Base-by-base conservation (phyloP, 139 green algal genomes). In the Chlorella sp. region DNA sequence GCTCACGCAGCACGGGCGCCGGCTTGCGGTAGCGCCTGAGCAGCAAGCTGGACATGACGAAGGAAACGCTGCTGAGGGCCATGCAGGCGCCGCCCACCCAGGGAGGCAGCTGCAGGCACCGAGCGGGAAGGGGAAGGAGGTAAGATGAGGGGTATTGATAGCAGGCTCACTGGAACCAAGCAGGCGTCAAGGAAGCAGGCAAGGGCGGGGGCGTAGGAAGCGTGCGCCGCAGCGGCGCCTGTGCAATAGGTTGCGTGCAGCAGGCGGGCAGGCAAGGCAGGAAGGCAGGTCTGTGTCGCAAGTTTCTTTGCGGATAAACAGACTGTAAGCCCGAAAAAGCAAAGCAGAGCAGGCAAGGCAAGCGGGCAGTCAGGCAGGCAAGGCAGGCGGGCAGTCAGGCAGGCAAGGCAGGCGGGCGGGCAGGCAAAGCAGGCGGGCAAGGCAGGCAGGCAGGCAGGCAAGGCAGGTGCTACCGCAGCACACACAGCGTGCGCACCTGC, bases 21-120 rank as follows among this genome's bases (percentile, higher is more conserved):
- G 86, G 89, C 37, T 94, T 95, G 42, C 89, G 90, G 91, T 99
- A 99, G 0, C 88, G 68, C 30, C 95, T 89, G 91, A 99, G 93
- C 89, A 97, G 60, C 73, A 99, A 92, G 28, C 92, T 97, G 34
- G 93, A 97, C 64, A 91, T 91, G 64, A 99, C 96, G 0, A 99
- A 97, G 30, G 91, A 97, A 4, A 99, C 97, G 39, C 88, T 96
- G 81, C 92, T 97, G 40, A 97, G 88, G 30, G 98, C 98, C 98
- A 99, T 99, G 82, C 94, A 95, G 26, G 93, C 94, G 16, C 95
- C 97, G 12, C 97, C 98, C 21, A 98, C 78, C 98, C 97, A 99
- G 7, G 98, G 98, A 18, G 98, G 98, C 73, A 99, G 88, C 91
- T 97, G 86, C 36, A 60, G 40, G 42, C 80, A 64, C 30, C 42